Evolutionary conservation across 768 basidiomycete genomes (phyloP).

Genomic region (Trametes villosa): DNA sequence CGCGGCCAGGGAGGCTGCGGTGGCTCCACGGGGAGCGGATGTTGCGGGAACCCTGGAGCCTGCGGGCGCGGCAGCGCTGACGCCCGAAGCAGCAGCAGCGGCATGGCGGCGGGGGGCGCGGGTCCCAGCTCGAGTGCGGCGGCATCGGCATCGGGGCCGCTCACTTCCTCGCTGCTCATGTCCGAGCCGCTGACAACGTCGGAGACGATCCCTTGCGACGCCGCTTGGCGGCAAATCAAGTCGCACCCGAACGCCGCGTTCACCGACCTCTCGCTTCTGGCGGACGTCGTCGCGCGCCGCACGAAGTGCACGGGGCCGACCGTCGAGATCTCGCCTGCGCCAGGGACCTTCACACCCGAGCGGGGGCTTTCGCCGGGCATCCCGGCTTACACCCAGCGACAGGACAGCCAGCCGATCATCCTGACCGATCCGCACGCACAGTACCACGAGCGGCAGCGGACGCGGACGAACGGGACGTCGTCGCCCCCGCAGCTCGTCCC

Average conservation of each 20-base stretch:
- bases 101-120: background rate
- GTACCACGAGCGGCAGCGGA: slow-evolving; percentile 50
- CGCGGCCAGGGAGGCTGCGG: slow-evolving; percentile 30
- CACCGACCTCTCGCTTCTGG: slow-evolving; percentile 80
- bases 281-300: slow-evolving; percentile 86
- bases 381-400: slow-evolving; percentile 9
- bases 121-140: background rate
- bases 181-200: slow-evolving; percentile 23
- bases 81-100: background rate
- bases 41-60: slow-evolving; percentile 41
- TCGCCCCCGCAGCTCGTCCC: slow-evolving; percentile 60
- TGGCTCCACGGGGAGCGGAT: slow-evolving; percentile 34
- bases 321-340: slow-evolving; percentile 60
- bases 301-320: slow-evolving; percentile 77
- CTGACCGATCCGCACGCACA: slow-evolving; percentile 59
- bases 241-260: slow-evolving; percentile 88
- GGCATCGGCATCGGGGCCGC: slow-evolving; percentile 6
- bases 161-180: slow-evolving; percentile 22
- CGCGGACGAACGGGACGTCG: slow-evolving; percentile 32
- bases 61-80: slow-evolving; percentile 23
- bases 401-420: slow-evolving; percentile 45
- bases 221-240: slow-evolving; percentile 85
- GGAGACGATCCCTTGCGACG: slow-evolving; percentile 76
- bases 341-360: slow-evolving; percentile 54
- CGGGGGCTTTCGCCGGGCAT: slow-evolving; percentile 41